Base-by-base conservation (phyloP, 2,329 filamentous ascomycete species). In the Fusarium tuaranense region DNA sequence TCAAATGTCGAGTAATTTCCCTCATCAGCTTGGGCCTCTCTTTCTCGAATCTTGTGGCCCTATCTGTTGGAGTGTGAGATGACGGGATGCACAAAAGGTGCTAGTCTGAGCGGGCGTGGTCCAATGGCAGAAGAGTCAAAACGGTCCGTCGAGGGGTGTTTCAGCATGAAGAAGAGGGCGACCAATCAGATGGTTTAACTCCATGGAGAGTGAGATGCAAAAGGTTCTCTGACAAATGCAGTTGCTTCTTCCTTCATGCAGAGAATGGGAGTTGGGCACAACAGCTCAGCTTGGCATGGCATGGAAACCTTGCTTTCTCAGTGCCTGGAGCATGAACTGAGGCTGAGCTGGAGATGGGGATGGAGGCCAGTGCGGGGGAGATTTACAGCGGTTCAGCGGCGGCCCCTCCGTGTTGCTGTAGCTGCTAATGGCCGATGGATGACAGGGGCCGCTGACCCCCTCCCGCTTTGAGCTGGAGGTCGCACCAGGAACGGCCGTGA, bases 401-500 rank as follows among this genome's bases (percentile, higher is more conserved):
- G 48, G 63, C 34, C 32, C 25, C 13, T 48, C 41, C 41, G 38
- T 51, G 22, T 51, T 39, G 34, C 38, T 55, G 18, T 20, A 41
- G 20, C 20, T 22, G 36, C 30, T 34, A 41, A 63, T 62, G 20
- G 59, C 25, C 53, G 51, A 60, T 68, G 73, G 51, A 60, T 68
- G 74, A 71, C 73, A 74, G 69, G 75, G 75, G 74, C 20, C 32
- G 20, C 46, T 65, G 32, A 69, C 65, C 63, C 63, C 69, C 57
- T 66, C 65, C 63, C 70, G 65, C 63, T 60, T 61, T 58, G 34
- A 27, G 27, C 27, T 27, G 27, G 27, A 65, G 68, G 76, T 78
- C 66, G 65, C 75, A 78, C 75, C 69, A 78, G 69, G 68, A 76
- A 70, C 68, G 69, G 65, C 69, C 67, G 51, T 66, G 61, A 66